phyloP scores from a whole-genome alignment of 176 grass and related monocot species.

The Aegilops umbellulata region DNA sequence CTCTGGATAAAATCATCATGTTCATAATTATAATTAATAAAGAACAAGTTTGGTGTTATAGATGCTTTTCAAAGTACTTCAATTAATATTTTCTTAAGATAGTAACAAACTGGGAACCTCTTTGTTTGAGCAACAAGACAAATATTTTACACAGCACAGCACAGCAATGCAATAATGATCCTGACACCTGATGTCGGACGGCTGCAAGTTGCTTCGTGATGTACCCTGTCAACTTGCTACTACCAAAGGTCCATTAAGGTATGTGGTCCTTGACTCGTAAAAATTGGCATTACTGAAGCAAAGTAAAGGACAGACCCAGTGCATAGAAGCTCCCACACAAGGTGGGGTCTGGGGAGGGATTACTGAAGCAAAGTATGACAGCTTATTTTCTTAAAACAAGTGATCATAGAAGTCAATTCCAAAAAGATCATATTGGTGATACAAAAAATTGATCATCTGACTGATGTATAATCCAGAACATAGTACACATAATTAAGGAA shows the following conservation, averaged over 20 bases:
- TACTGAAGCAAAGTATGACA: neutral
- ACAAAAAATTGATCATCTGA: neutral
- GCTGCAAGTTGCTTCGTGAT: neutral
- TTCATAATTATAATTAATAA: neutral
- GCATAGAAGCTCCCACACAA: too few species aligned
- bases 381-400: neutral
- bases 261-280: neutral
- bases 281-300: constrained; percentile 3
- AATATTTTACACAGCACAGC: neutral
- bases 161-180: neutral
- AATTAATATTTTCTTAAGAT: neutral
- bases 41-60: neutral
- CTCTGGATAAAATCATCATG: neutral
- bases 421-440: neutral
- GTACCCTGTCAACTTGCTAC: neutral
- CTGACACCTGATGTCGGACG: neutral
- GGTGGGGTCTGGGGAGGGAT: neutral
- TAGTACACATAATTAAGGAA: neutral
- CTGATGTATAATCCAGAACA: neutral
- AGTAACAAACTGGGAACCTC: neutral
- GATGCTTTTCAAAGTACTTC: neutral
- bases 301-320: neutral
- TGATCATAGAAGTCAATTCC: neutral
- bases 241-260: constrained; percentile 8
- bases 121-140: neutral